Evolutionary conservation across 202 grass and related monocot species (phyloP).

Genomic region (Cymbopogon flexuosus): DNA sequence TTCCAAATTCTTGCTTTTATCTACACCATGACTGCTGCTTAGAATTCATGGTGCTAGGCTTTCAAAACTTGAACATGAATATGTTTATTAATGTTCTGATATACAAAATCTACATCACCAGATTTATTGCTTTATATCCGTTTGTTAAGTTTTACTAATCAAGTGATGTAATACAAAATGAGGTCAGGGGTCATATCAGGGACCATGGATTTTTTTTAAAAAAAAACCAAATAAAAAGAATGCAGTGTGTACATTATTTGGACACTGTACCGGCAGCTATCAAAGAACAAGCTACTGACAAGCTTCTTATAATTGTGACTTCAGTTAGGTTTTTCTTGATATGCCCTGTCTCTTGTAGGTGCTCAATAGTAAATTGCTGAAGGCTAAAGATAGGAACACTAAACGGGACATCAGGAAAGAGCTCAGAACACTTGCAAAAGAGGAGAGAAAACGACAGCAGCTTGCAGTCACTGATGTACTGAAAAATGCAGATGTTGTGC

Average conservation of each 20-base stretch:
- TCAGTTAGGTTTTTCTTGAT: conserved; percentile 5
- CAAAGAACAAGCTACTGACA: background rate
- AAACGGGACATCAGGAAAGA: conserved; percentile 98
- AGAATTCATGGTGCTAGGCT: background rate
- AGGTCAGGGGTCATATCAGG: background rate
- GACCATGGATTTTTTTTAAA: too few species aligned
- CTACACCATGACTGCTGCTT: background rate
- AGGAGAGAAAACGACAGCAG: conserved; percentile 88
- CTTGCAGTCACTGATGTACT: conserved; percentile 88
- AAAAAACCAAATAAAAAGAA: background rate
- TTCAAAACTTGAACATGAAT: background rate
- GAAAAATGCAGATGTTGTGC: conserved; percentile 84
- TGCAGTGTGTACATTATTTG: background rate
- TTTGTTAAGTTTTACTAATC: background rate
- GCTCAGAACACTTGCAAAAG: conserved; percentile 78
- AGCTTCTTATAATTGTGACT: background rate
- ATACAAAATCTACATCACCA: background rate
- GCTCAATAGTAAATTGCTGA: conserved; percentile 81
- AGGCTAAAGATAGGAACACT: conserved; percentile 78
- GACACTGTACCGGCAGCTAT: background rate
- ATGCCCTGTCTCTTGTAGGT: conserved; percentile 31
- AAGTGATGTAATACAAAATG: background rate
- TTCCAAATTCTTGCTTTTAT: background rate
- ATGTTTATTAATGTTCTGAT: background rate
- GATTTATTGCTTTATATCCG: background rate